Base-by-base conservation (phyloP, 768 basidiomycete genomes). In the Psilocybe sp. region DNA sequence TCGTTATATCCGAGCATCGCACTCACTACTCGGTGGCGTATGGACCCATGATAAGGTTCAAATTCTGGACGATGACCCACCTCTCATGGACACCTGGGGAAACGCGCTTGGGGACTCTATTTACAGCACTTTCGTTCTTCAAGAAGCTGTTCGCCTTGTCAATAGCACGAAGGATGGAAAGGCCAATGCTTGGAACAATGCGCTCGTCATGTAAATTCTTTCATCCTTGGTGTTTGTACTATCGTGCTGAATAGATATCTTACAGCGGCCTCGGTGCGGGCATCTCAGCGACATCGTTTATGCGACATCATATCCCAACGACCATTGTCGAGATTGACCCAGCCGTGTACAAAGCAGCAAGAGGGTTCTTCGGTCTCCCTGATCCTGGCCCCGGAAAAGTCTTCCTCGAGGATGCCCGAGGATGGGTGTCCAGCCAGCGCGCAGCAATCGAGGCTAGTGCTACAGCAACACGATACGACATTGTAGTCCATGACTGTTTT, bases 281-380 rank as follows among this genome's bases (percentile, higher is more conserved):
- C 5, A 84, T 90, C 47, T 84, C 90, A 3, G 86, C 91, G 0
- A 79, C 82, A 38, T 78, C 91, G 0, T 83, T 98, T 56, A 72
- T 80, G 41, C 74, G 77, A 19, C 88, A 91, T 53, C 77, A 77
- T 15, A 69, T 95, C 20, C 72, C 77, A 5, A 85, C 87, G 4
- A 91, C 92, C 1, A 79, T 96, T 42, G 80, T 95, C n/a, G 96
- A 98, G 66, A 89, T 96, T 52, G 96, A 98, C 63, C 90, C 91
- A 33, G 86, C 81, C 1, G 94, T 98, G 16, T 94, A 95, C 63
- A 71, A 81, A 12, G 92, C 88, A 20, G 92, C 95, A 13, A 77
- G 81, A 20, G 71, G 66, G 31, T 95, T 79, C 68, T 97, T 98
- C 54, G 87, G 82, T 6, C 73, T 98, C n/a, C 78, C 82, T 11